Conservation (phyloP, 2,329 filamentous ascomycete genomes). For the Neopestalotiopsis clavispora region DNA sequence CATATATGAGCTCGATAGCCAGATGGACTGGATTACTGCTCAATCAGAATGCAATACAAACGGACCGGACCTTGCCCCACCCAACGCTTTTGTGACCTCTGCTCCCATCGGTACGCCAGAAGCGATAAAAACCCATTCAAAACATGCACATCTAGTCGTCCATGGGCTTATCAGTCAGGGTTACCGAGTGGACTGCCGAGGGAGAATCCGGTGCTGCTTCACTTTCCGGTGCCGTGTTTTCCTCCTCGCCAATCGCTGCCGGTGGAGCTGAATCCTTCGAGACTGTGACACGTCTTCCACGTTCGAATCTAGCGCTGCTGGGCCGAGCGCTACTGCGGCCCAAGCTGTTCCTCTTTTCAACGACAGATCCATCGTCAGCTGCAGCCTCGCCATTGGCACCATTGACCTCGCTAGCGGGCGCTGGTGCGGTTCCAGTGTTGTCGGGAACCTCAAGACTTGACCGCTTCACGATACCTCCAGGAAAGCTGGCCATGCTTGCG, state of each 20-base stretch:
- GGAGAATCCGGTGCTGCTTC: not conserved
- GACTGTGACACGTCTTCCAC: slow-evolving; percentile 53
- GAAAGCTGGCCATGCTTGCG: slow-evolving; percentile 51
- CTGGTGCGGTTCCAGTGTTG: slow-evolving; percentile 50
- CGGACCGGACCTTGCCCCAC: not conserved
- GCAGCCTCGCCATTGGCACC: slow-evolving; percentile 47
- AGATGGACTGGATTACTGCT: slow-evolving; percentile 13
- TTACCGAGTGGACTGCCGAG: slow-evolving; percentile 45
- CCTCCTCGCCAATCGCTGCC: slow-evolving; percentile 27
- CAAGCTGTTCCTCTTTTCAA: slow-evolving; percentile 70
- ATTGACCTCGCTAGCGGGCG: slow-evolving; percentile 42
- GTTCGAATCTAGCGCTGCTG: slow-evolving; percentile 56
- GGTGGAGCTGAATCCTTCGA: slow-evolving; percentile 33
- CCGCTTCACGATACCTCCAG: slow-evolving; percentile 53
- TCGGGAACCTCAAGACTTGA: slow-evolving; percentile 84
- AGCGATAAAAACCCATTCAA: slow-evolving; percentile 9
- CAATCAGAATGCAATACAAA: slow-evolving; percentile 12
- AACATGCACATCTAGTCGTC: slow-evolving; percentile 44
- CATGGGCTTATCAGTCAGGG: slow-evolving; percentile 58
- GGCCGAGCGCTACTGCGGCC: slow-evolving; percentile 48
- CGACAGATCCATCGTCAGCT: slow-evolving; percentile 29
- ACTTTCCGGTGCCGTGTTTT: slow-evolving; percentile 24
- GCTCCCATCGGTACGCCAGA: slow-evolving; percentile 5
- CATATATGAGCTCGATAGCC: slow-evolving; percentile 8
- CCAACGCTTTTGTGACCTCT: not conserved